phyloP scores from a whole-genome alignment of 106 monocot species.

The Dactylorhiza incarnata region DNA sequence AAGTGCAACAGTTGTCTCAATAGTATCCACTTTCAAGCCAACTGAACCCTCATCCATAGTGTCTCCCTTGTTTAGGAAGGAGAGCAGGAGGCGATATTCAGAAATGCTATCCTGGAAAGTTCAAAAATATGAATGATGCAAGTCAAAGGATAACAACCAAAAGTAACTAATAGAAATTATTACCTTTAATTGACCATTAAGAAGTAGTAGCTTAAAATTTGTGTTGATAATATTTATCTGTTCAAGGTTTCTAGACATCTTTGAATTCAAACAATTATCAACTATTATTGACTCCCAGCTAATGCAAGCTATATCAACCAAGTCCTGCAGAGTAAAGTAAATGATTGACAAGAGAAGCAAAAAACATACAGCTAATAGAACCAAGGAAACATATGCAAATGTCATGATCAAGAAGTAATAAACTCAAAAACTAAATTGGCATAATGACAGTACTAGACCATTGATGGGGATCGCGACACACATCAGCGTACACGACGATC shows the following conservation, averaged over 20 bases:
- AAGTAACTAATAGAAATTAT: not conserved
- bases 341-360: not conserved
- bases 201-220: constrained; percentile 54
- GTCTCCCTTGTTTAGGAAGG: constrained; percentile 52
- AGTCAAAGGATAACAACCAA: not conserved
- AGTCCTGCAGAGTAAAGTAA: constrained; percentile 39
- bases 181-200: constrained; percentile 68
- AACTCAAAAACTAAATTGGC: not conserved
- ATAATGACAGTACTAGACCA: not conserved
- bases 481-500: too few species aligned
- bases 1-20: constrained; percentile 17
- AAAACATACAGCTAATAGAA: not conserved
- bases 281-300: constrained; percentile 68
- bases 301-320: constrained; percentile 35
- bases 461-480: too few species aligned
- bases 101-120: constrained; percentile 58
- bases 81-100: constrained; percentile 50
- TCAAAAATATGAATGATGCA: not conserved
- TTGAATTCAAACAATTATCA: constrained; percentile 63
- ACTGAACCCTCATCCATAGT: constrained; percentile 12
- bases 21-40: constrained; percentile 14
- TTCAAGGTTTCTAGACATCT: constrained; percentile 50
- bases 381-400: not conserved
- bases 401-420: not conserved
- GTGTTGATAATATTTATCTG: constrained; percentile 38